These are phyloP conservation scores for Hymenoscyphus repandus DNA, from an alignment of 2,329 filamentous ascomycete genomes.

Conservation along the genomic window DNA sequence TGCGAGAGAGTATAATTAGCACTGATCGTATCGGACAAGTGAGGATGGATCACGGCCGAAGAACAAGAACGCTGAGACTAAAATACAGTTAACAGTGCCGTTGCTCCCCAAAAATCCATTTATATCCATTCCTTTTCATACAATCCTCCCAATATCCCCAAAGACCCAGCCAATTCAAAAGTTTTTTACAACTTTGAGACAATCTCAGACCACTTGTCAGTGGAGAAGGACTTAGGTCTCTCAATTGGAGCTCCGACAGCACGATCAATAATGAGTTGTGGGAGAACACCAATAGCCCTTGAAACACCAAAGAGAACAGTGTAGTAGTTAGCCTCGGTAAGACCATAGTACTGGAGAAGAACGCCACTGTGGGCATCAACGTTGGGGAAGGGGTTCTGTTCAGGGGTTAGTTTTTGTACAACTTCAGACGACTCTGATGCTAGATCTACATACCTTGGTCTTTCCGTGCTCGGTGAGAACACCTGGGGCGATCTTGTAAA, in stretches of 20 bases:
- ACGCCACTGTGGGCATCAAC: slow-evolving; percentile 99
- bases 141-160: slow-evolving; percentile 13
- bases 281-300: slow-evolving; percentile 94
- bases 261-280: slow-evolving; percentile 99
- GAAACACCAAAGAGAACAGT: slow-evolving; percentile 99
- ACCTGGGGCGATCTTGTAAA: slow-evolving; percentile 99
- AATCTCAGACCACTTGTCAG: slow-evolving; percentile 92
- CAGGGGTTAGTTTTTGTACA: not conserved
- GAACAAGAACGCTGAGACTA: slow-evolving; percentile 27
- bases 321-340: slow-evolving; percentile 99
- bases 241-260: slow-evolving; percentile 95
- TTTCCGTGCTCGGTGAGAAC: slow-evolving; percentile 99
- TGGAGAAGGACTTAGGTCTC: slow-evolving; percentile 98
- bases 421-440: too few species aligned
- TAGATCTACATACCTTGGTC: slow-evolving; percentile 58
- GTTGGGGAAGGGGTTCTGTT: slow-evolving; percentile 87
- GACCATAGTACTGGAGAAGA: slow-evolving; percentile 97
- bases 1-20: not conserved
- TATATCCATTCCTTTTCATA: slow-evolving; percentile 27
- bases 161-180: not conserved
- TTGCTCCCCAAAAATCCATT: slow-evolving; percentile 18
- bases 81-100: slow-evolving; percentile 31
- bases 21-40: slow-evolving; percentile 4
- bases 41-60: slow-evolving; percentile 18
- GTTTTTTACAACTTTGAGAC: slow-evolving; percentile 35